Evolutionary conservation across 2,329 filamentous ascomycete species (phyloP), one percentile per base, ranked within the genome.

Genomic region (Sclerotinia trifoliorum): DNA sequence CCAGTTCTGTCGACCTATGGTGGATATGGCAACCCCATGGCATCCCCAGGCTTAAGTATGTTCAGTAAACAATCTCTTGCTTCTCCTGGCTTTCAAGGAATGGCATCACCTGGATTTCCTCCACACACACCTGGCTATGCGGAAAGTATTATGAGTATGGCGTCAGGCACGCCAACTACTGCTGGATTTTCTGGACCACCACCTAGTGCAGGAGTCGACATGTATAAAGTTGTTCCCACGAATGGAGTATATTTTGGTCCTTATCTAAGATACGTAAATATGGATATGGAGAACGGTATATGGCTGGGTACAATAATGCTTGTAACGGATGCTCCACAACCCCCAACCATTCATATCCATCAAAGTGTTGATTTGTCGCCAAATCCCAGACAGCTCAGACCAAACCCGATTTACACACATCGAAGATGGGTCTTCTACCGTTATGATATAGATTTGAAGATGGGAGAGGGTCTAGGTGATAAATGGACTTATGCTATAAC

Each of bases 401-500:
- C 93, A 4, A 89, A 90, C 73, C 87, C 88, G 19, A 97, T 99
- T 68, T 91, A 89, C 74, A 91, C 90, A 1, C 95, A 99, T 78
- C 94, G 97, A 77, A 85, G 93, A 70, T 99, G 94, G 94, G 90
- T 90, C 17, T 99, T 99, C 78, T 97, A 96, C 80, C 92, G 94
- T 77, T 99, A 99, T 76, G 93, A 97, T 71, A 80, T 98, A 67
- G 92, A 97, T 70, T 80, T 99, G 58, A 88, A 87, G 70, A 99
- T 99, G 95, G 89, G 91, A 46, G 94, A 98, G 21, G 85, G 84
- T 35, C 85, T 87, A 42, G 90, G 93, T 0, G 86, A 89, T 72
- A 91, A 95, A 77, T 99, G 95, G 95, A 99, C 95, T 0, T 99
- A 99, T 77, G 95, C 95, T 1, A 94, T 99, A 64, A 99, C 95